These are phyloP conservation scores for Podospora appendiculata DNA, from an alignment of 495 filamentous ascomycete species.

Conservation along the genomic window DNA sequence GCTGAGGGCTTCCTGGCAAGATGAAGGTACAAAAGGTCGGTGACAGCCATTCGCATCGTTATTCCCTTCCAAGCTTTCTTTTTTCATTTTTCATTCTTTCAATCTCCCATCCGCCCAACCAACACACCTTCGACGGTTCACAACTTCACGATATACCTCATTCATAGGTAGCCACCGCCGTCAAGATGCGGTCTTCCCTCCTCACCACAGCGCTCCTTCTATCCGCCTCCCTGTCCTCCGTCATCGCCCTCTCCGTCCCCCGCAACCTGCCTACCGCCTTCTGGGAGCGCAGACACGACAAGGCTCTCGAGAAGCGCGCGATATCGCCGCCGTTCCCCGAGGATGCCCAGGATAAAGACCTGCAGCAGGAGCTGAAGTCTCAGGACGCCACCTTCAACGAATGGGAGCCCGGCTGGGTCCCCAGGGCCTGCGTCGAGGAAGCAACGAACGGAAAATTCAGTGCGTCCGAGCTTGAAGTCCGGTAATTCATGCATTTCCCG, in stretches of 20 bases:
- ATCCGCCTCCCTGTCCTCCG: neutral
- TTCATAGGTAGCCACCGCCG: too few species aligned
- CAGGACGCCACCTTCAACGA: neutral
- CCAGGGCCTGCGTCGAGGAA: conserved; percentile 8
- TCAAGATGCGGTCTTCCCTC: too few species aligned
- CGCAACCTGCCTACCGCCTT: neutral
- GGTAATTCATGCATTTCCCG: too few species aligned
- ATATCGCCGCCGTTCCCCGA: neutral
- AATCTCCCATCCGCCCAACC: too few species aligned
- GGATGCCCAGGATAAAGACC: neutral
- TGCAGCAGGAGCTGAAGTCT: neutral
- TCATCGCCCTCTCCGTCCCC: neutral
- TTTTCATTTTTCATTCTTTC: too few species aligned
- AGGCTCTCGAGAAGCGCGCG: neutral
- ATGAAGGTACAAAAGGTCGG: too few species aligned
- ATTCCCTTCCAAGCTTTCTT: too few species aligned
- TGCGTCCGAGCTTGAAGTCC: conserved; percentile 6
- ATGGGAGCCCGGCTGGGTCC: conserved; percentile 1
- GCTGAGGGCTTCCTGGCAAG: too few species aligned
- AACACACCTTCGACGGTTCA: too few species aligned
- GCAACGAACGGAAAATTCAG: conserved; percentile 5
- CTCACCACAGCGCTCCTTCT: neutral
- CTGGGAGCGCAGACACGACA: too few species aligned
- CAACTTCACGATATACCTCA: too few species aligned
- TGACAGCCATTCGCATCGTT: too few species aligned